Conservation (phyloP, 106 monocot species). For the Chionographis japonica region DNA sequence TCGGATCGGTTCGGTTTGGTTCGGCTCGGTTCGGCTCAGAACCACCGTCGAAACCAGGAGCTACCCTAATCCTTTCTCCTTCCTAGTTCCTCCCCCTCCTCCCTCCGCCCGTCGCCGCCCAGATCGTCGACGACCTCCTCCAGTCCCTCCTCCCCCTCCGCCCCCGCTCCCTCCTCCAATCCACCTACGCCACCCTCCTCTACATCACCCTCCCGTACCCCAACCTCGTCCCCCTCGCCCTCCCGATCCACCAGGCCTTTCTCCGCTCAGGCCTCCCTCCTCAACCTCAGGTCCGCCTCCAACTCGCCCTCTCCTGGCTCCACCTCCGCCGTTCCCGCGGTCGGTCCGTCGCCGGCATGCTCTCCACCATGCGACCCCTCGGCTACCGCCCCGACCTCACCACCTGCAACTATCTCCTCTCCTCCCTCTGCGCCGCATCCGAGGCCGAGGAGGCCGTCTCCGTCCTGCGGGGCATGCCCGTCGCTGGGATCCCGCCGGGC, state of each 20-base stretch:
- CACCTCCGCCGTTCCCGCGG: conserved; percentile 24
- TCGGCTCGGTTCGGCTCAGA: no score
- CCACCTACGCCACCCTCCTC: conserved; percentile 1
- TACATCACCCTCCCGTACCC: conserved; percentile 14
- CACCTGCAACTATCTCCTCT: conserved; percentile 24
- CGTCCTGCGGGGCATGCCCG: conserved; percentile 12
- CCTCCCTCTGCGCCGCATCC: conserved; percentile 14
- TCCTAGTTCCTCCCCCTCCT: conserved; percentile 1
- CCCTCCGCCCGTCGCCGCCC: conserved; percentile 2
- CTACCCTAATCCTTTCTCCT: background rate
- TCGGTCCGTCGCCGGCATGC: background rate
- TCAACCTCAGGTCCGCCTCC: conserved; percentile 6
- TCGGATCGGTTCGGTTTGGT: no score
- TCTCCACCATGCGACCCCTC: conserved; percentile 8
- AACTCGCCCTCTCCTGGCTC: conserved; percentile 19
- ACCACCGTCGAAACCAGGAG: background rate
- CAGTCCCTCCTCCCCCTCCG: conserved; percentile 5
- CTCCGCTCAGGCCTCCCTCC: conserved; percentile 13
- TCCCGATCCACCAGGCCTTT: conserved; percentile 15
- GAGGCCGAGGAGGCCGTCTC: conserved; percentile 17
- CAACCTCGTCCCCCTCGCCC: no score
- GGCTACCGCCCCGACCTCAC: conserved; percentile 18
- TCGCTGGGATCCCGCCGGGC: conserved; percentile 18
- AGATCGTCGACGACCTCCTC: conserved; percentile 10
- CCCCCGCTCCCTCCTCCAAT: conserved; percentile 10